Conservation (phyloP, 2,329 filamentous ascomycete genomes). For the Cladosporium sp. region DNA sequence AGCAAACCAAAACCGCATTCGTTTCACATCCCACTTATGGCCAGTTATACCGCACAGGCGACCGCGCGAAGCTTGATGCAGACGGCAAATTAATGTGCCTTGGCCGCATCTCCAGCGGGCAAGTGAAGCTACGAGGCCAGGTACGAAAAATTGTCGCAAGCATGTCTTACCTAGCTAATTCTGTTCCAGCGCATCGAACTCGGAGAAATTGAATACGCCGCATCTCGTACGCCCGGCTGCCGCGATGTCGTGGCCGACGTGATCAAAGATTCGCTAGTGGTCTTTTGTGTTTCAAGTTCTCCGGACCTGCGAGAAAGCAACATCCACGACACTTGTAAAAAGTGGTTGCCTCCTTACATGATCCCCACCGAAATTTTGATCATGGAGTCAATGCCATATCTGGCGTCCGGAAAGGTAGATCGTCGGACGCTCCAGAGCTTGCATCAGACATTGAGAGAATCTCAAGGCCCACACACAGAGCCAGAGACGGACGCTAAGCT, state of each 20-base stretch:
- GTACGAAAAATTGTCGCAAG: constrained; percentile 63
- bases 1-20: constrained; percentile 74
- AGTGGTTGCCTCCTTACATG: constrained; percentile 84
- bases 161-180: constrained; percentile 30
- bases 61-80: constrained; percentile 70
- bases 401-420: constrained; percentile 84
- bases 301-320: constrained; percentile 41
- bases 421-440: constrained; percentile 62
- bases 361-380: constrained; percentile 72
- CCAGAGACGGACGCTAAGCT: constrained; percentile 33
- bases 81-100: constrained; percentile 79
- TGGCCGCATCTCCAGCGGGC: constrained; percentile 75
- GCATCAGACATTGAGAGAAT: constrained; percentile 45
- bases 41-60: constrained; percentile 78
- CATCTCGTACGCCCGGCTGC: constrained; percentile 62
- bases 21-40: constrained; percentile 66
- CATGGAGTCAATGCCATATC: constrained; percentile 66
- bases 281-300: constrained; percentile 66
- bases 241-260: constrained; percentile 69
- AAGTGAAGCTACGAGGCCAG: constrained; percentile 85
- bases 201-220: constrained; percentile 67
- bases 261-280: constrained; percentile 67
- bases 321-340: constrained; percentile 63
- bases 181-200: constrained; percentile 56
- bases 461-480: constrained; percentile 16